A percentile compares a stretch with the other conserved stretches of the same genome.
These are phyloP conservation scores for Endocalyx cinctus DNA, from an alignment of 2,329 filamentous ascomycete species.

Conservation along the genomic window DNA sequence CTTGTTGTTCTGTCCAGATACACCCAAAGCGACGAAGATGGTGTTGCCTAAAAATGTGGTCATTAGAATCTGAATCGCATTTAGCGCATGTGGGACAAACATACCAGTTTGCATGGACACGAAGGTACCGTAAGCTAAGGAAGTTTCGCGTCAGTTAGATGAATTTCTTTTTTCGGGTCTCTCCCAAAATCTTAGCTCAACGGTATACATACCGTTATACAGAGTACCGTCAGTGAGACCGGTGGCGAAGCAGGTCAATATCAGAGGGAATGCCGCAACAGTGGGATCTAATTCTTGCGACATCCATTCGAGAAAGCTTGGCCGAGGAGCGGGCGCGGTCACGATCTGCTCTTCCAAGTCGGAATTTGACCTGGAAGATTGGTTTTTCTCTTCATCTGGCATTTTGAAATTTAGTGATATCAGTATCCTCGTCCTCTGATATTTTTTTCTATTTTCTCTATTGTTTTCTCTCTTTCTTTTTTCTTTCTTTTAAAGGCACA, in stretches of 20 bases:
- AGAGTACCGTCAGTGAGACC: slow-evolving; percentile 24
- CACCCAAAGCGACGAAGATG: slow-evolving; percentile 37
- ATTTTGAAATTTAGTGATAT: too few species aligned
- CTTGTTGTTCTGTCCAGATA: slow-evolving; percentile 33
- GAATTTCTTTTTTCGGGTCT: background rate
- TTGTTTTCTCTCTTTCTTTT: too few species aligned
- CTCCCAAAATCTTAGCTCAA: too few species aligned
- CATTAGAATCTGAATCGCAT: too few species aligned
- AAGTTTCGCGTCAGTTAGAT: slow-evolving; percentile 3
- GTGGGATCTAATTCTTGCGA: slow-evolving; percentile 14
- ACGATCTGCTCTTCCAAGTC: background rate
- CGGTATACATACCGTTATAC: slow-evolving; percentile 20
- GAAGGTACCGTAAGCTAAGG: slow-evolving; percentile 36
- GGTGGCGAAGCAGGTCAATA: slow-evolving; percentile 22
- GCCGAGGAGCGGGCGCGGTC: background rate
- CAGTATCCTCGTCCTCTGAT: too few species aligned
- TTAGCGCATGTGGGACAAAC: slow-evolving; percentile 3
- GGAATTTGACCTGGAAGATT: background rate
- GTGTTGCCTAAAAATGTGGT: slow-evolving; percentile 29
- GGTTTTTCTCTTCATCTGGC: slow-evolving; percentile 19
- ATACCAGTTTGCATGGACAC: slow-evolving; percentile 35
- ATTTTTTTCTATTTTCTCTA: too few species aligned
- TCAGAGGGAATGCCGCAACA: slow-evolving; percentile 16
- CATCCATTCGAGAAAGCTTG: slow-evolving; percentile 9
- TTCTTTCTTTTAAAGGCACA: too few species aligned